Evolutionary conservation across 192 early-diverging fungal species (phyloP), one percentile per base, ranked within the genome.

Genomic region (Thoreauomyces humboldtii): DNA sequence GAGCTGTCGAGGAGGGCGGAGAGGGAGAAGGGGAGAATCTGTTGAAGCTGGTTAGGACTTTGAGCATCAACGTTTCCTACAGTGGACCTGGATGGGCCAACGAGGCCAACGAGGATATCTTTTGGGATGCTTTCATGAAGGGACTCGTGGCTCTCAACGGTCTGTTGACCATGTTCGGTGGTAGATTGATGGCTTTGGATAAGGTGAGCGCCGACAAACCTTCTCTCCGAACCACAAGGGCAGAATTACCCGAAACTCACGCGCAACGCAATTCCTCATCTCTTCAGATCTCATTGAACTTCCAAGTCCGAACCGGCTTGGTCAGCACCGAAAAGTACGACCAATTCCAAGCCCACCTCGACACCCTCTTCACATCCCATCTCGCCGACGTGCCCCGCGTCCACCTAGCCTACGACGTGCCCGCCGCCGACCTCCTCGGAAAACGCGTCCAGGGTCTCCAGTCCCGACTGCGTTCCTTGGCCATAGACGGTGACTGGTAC

Each of bases 31-130:
- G n/a, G n/a, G n/a, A n/a, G n/a, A n/a, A 41, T 31, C 27, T 52
- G 50, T 14, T 52, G 25, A 15, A 52, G 32, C 14, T 15, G 3
- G 50, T 52, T 15, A 52, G 27, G 50, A 6, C 5, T 15, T 7
- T 52, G 25, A 15, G 50, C 5, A 25, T 52, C 27, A 27, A 52
- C 19, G 6, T 52, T 22, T 17, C 15, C 21, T 52, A 27, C 29
- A 52, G 50, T 29, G 50, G 50, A 15, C 27, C 50, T 27, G 50
- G 50, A 4, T 52, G 50, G 50, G 50, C 50, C 15, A 52, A 52
- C 27, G 25, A 31, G 6, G 50, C 17, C 3, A 31, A 52, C 21
- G 50, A 52, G 24, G 25, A 24, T 4, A 29, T 29, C 27, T 22
- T 52, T 14, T 52, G 50, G 50, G 29, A 15, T 22, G 14, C 17